Evolutionary conservation across 371 early-diverging fungal species (phyloP).

Genomic region (Basidiobolus heterosporus): DNA sequence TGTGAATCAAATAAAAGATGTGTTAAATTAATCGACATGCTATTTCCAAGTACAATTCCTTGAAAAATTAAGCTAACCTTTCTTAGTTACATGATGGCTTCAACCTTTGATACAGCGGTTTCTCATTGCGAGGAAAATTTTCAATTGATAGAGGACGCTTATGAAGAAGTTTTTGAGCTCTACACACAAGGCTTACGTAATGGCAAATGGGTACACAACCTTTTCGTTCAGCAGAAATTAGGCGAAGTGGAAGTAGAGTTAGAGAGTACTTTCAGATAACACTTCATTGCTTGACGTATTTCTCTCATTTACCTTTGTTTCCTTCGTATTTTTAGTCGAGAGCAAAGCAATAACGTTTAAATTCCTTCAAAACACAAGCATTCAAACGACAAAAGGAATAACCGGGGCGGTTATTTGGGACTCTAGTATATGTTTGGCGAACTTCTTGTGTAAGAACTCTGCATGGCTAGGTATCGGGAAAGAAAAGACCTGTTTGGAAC

Average conservation of each 20-base stretch:
- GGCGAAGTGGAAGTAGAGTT: constrained; percentile 1
- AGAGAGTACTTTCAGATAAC: neutral
- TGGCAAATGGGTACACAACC: constrained; percentile 5
- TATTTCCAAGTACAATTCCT: too few species aligned
- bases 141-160: neutral
- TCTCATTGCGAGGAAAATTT: too few species aligned
- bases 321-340: neutral
- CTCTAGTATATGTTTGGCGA: constrained; percentile 3
- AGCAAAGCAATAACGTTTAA: neutral
- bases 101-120: too few species aligned
- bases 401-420: constrained; percentile 8
- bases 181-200: constrained; percentile 3
- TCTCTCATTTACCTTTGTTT: neutral
- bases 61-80: too few species aligned
- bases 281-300: neutral
- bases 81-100: too few species aligned
- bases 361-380: constrained; percentile 1
- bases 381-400: constrained; percentile 1
- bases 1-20: too few species aligned
- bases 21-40: too few species aligned
- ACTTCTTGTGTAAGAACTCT: neutral
- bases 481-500: neutral
- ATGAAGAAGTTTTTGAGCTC: constrained; percentile 5
- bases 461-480: neutral
- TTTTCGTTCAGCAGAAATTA: constrained; percentile 2